Evolutionary conservation across 768 basidiomycete genomes (phyloP).

Genomic region (Suillus tomentosus): DNA sequence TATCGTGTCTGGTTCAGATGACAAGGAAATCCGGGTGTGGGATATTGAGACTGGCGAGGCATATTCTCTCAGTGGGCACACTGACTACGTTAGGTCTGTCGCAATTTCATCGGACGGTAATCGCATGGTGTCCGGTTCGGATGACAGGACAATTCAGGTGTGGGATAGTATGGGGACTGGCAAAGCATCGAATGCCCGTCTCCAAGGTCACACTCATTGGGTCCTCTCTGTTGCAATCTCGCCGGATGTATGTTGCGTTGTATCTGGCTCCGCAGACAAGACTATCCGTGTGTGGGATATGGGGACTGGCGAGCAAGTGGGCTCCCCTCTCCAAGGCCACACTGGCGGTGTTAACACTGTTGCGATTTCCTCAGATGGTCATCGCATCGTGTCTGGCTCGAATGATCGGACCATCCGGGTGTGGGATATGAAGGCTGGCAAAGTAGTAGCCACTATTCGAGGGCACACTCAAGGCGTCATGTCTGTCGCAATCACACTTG

Average conservation of each 20-base stretch:
- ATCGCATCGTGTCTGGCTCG: no score
- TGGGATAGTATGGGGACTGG: background rate
- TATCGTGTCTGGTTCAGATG: background rate
- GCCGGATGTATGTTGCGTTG: background rate
- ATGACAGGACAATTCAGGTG: background rate
- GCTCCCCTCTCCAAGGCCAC: background rate
- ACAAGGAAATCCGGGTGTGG: background rate
- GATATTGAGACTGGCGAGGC: background rate
- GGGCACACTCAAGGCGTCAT: no score
- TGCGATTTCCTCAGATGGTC: background rate
- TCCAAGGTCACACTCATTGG: background rate
- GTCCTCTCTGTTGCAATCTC: background rate
- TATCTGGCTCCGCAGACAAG: background rate
- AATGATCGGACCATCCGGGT: no score
- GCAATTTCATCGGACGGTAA: background rate
- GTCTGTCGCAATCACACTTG: no score
- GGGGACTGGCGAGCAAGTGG: background rate
- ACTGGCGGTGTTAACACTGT: background rate
- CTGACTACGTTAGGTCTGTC: background rate
- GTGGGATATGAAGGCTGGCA: no score
- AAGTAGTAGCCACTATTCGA: no score
- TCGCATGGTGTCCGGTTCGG: background rate
- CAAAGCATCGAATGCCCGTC: background rate
- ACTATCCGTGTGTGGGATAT: background rate
- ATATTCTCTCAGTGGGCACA: background rate